A percentile compares a stretch with the other conserved stretches of the same genome.
These are phyloP conservation scores for Pestalotiopsis sp. DNA, from an alignment of 2,329 filamentous ascomycete species.

Conservation along the genomic window DNA sequence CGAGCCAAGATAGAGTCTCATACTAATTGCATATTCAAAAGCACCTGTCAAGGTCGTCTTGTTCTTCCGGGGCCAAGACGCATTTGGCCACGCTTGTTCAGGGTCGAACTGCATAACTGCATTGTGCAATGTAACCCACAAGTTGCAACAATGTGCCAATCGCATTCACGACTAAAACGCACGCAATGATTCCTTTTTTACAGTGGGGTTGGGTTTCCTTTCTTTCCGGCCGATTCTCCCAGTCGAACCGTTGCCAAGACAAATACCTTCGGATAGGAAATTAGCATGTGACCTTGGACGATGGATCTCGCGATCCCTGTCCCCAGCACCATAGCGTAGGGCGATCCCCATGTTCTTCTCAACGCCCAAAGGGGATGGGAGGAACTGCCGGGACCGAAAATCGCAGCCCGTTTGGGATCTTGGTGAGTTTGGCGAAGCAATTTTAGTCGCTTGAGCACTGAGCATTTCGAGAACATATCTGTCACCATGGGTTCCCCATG, in stretches of 20 bases:
- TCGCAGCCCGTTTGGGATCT: not conserved
- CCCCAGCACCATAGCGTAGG: not conserved
- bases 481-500: not conserved
- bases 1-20: slow-evolving; percentile 5
- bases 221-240: no score
- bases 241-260: slow-evolving; percentile 5
- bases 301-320: not conserved
- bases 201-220: not conserved
- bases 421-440: not conserved
- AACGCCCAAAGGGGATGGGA: slow-evolving; percentile 2
- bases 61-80: not conserved
- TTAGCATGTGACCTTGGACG: not conserved
- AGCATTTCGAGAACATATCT: not conserved
- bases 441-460: not conserved
- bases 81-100: not conserved
- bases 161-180: not conserved
- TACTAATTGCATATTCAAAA: slow-evolving; percentile 4
- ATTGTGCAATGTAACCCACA: slow-evolving; percentile 4
- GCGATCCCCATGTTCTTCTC: not conserved
- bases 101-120: not conserved
- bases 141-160: not conserved
- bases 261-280: not conserved
- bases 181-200: not conserved
- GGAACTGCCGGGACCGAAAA: not conserved
- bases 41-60: slow-evolving; percentile 3